A percentile compares a stretch with the other conserved stretches of the same genome.
phyloP scores from a whole-genome alignment of 1,284 basidiomycete genomes.

The Phellinidium pouzarii region DNA sequence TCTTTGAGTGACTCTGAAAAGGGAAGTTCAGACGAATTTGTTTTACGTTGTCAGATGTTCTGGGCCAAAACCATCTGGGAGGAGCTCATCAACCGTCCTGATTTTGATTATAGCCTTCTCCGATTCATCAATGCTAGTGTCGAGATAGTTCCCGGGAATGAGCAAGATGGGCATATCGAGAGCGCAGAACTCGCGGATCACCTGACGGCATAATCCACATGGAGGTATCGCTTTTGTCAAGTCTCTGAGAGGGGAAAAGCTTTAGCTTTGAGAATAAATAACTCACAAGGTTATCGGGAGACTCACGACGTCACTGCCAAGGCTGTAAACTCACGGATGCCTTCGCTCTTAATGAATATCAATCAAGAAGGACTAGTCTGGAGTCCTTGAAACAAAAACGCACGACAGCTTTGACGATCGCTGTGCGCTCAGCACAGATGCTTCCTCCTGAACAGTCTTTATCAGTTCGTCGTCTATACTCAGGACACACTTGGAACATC shows the following conservation, averaged over 20 bases:
- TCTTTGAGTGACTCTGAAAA: too few relatives aligned
- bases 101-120: conserved; percentile 47
- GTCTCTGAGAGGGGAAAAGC: conserved; percentile 37
- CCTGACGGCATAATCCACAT: conserved; percentile 89
- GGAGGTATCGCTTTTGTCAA: conserved; percentile 64
- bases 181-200: conserved; percentile 84
- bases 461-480: background rate
- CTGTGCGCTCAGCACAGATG: conserved; percentile 88
- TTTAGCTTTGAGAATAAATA: background rate
- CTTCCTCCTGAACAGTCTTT: conserved; percentile 44
- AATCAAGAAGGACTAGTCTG: background rate
- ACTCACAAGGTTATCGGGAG: background rate
- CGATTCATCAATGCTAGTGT: conserved; percentile 32
- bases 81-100: conserved; percentile 66
- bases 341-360: conserved; percentile 59
- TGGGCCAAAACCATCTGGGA: conserved; percentile 88
- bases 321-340: conserved; percentile 56
- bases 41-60: conserved; percentile 55
- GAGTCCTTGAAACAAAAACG: conserved; percentile 29
- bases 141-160: conserved; percentile 59
- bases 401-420: conserved; percentile 80
- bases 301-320: conserved; percentile 71
- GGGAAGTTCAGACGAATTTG: too few relatives aligned
- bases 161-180: conserved; percentile 74
- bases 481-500: background rate